These are phyloP conservation scores for Pontederia crassipes DNA, from an alignment of 176 grass and related monocot genomes.

Conservation along the genomic window DNA sequence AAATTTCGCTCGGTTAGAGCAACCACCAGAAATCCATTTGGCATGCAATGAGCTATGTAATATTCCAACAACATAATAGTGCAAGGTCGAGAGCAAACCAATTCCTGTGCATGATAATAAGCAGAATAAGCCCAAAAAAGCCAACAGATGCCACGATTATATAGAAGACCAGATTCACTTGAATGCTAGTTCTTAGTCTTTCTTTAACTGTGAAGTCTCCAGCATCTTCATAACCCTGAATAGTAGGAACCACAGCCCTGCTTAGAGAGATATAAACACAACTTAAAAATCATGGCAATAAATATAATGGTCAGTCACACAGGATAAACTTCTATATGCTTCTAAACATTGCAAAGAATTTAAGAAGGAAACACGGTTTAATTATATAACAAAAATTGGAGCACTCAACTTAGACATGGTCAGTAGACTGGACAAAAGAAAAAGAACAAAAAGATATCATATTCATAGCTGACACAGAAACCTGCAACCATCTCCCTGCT, in stretches of 20 bases:
- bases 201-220: constrained; percentile 97
- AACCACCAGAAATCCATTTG: too few relatives aligned
- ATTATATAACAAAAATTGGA: too few relatives aligned
- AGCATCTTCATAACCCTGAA: constrained; percentile 99
- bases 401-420: too few relatives aligned
- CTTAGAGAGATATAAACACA: constrained; percentile 29
- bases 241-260: constrained; percentile 96
- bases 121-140: constrained; percentile 84
- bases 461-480: neutral
- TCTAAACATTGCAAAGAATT: neutral
- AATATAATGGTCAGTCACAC: neutral
- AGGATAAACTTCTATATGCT: neutral
- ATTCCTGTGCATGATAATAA: constrained; percentile 72
- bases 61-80: constrained; percentile 12
- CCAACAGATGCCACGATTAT: constrained; percentile 90
- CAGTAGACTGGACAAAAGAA: too few relatives aligned
- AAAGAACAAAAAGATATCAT: neutral
- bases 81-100: constrained; percentile 39
- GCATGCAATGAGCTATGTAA: too few relatives aligned
- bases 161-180: constrained; percentile 92
- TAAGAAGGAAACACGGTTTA: too few relatives aligned
- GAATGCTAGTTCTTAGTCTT: constrained; percentile 91
- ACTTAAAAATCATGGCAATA: constrained; percentile 12
- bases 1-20: too few relatives aligned
- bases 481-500: neutral